phyloP scores from a whole-genome alignment of 2,329 filamentous ascomycete species.

The Cordyceps tenuipes region DNA sequence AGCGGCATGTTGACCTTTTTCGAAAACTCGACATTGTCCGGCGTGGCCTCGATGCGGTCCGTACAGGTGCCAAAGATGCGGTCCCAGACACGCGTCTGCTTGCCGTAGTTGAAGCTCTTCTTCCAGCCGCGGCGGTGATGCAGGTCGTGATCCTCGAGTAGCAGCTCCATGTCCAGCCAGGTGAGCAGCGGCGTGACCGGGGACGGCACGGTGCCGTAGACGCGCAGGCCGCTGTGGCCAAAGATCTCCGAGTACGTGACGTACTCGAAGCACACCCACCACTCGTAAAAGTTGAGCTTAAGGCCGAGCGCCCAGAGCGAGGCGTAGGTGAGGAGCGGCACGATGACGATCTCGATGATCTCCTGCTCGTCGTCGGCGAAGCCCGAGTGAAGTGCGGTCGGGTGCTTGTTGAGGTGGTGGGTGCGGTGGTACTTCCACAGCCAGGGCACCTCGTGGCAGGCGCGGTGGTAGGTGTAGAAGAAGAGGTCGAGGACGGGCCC shows the following conservation, averaged over 20 bases:
- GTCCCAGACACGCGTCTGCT: slow-evolving; percentile 11
- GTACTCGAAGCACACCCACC: slow-evolving; percentile 38
- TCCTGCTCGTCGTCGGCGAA: slow-evolving; percentile 37
- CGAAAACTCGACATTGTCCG: slow-evolving; percentile 6
- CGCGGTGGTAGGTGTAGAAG: slow-evolving; percentile 34
- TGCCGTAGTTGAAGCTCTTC: slow-evolving; percentile 12
- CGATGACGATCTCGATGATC: slow-evolving; percentile 32
- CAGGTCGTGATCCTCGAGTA: slow-evolving; percentile 35
- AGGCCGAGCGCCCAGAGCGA: slow-evolving; percentile 26
- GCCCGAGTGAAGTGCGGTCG: slow-evolving; percentile 29
- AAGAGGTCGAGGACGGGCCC: slow-evolving; percentile 33
- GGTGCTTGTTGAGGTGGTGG: slow-evolving; percentile 37
- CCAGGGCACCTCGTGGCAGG: slow-evolving; percentile 31
- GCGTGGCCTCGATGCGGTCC: slow-evolving; percentile 8
- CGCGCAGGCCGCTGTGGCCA: slow-evolving; percentile 32
- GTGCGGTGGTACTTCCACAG: slow-evolving; percentile 34
- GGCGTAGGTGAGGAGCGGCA: slow-evolving; percentile 31
- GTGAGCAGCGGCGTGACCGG: slow-evolving; percentile 27
- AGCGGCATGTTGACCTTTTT: not conserved
- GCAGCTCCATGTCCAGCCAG: slow-evolving; percentile 25
- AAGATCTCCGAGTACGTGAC: slow-evolving; percentile 31
- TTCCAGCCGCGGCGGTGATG: slow-evolving; percentile 31
- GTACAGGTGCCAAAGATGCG: slow-evolving; percentile 7
- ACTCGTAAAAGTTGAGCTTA: slow-evolving; percentile 38
- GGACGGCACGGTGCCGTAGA: slow-evolving; percentile 26